Evolutionary conservation across 2,329 filamentous ascomycete species (phyloP), one percentile per base, ranked within the genome.

Genomic region (Elsinoe fawcettii): DNA sequence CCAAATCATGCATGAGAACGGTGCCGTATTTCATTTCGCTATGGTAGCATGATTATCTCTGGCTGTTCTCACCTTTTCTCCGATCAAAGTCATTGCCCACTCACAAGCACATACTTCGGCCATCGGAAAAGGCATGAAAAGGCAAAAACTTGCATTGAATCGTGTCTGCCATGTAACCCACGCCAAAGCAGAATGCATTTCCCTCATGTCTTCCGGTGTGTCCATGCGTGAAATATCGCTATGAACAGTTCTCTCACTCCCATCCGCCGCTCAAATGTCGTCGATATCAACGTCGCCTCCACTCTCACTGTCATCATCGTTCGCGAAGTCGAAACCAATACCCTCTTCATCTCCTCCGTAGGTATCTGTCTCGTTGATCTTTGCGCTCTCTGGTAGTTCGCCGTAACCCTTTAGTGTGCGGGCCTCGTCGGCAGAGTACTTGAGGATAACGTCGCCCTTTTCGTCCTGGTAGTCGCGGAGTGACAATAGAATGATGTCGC

Each of bases 361-460:
- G 49, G 90, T 95, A 75, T 97, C 93, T 63, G 90, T 96, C 83
- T 99, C 93, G 84, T 99, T 99, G 84, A 99, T 99, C 87, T 97
- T 97, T 73, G 93, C 93, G 69, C 84, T 88, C 78, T 97, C 93
- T 66, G 93, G 93, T 60, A 99, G 81, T 76, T 99, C 93, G 74
- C 93, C 93, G 75, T 97, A 97, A 61, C 90, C 89, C 79, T 97
- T 97, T 69, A 99, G 83, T 65, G 85, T 88, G 70, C 93, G 86
- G 68, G 93, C 93, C 80, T 97, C 93, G 71, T 99, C 93, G 56
- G 90, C 86, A 58, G 84, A 88, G 83, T 96, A 96, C 80, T 96
- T 97, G 72, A 95, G 84, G 71, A 93, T 92, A 51, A 95, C 88
- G 70, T 93, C 89, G 66, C 88, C 89, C 78, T 95, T 95, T 77